Conservation (phyloP, 257 asterid species). For the Solanum megistacrolobum region DNA sequence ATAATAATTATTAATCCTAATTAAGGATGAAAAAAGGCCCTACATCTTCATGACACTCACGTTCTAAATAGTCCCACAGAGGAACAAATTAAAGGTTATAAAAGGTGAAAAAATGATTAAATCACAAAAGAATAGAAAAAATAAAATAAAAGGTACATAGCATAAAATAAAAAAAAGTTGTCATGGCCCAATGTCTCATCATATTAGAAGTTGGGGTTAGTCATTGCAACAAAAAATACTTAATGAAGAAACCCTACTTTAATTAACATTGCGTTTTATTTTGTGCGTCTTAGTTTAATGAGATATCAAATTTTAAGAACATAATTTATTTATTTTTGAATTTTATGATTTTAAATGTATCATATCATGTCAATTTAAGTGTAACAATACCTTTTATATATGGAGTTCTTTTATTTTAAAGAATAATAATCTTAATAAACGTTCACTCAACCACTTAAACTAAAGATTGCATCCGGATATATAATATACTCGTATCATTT, state of each 20-base stretch:
- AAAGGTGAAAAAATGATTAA: slow-evolving; percentile 13
- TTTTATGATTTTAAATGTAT: background rate
- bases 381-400: background rate
- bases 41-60: slow-evolving; percentile 43
- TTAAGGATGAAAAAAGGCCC: slow-evolving; percentile 5
- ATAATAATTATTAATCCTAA: background rate
- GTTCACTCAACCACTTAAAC: no score
- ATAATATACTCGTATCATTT: no score
- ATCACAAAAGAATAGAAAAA: slow-evolving; percentile 8
- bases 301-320: fast-evolving
- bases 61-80: slow-evolving; percentile 25
- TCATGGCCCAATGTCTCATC: slow-evolving; percentile 27
- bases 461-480: no score
- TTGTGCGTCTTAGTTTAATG: background rate
- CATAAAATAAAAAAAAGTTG: background rate
- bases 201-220: slow-evolving; percentile 7
- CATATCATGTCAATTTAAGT: background rate
- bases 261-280: no score
- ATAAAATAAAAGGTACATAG: background rate
- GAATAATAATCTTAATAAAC: no score
- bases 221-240: background rate
- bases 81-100: slow-evolving; percentile 23
- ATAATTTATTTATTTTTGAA: background rate
- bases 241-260: background rate
- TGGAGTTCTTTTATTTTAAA: no score